phyloP scores from a whole-genome alignment of 2,329 filamentous ascomycete species.

The Pyrenophora graminea region DNA sequence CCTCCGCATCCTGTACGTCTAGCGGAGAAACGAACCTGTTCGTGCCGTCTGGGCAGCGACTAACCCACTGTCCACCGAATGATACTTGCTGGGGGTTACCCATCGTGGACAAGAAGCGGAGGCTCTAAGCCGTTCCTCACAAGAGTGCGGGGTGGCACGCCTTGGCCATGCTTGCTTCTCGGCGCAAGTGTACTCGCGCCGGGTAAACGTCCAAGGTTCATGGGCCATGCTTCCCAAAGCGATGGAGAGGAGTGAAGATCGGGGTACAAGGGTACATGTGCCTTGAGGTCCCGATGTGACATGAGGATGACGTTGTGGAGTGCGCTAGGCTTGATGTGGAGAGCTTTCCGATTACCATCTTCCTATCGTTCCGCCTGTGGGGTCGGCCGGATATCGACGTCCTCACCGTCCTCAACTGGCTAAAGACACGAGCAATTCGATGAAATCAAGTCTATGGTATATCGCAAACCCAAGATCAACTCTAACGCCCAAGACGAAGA shows the following conservation, averaged over 20 bases:
- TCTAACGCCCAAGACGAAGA: not conserved
- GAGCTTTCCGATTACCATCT: slow-evolving; percentile 5
- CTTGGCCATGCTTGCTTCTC: slow-evolving; percentile 21
- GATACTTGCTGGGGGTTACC: slow-evolving; percentile 2
- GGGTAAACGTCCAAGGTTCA: not conserved
- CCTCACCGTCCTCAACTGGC: no score
- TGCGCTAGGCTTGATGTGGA: not conserved
- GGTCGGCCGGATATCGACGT: not conserved
- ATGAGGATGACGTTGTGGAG: slow-evolving; percentile 4
- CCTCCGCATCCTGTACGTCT: slow-evolving; percentile 4
- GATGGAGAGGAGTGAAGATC: slow-evolving; percentile 2
- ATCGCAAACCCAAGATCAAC: not conserved
- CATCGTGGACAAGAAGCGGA: slow-evolving; percentile 13
- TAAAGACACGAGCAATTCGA: not conserved
- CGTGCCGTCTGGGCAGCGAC: slow-evolving; percentile 12
- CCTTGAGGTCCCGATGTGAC: not conserved
- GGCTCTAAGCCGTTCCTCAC: slow-evolving; percentile 19
- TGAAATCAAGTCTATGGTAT: not conserved
- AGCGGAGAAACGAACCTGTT: slow-evolving; percentile 10
- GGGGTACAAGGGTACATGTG: no score
- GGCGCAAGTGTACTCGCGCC: slow-evolving; percentile 2
- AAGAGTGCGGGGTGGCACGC: slow-evolving; percentile 27
- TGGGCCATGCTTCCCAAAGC: not conserved
- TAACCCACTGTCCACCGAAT: slow-evolving; percentile 8
- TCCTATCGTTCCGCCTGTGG: slow-evolving; percentile 5